A percentile compares a stretch with the other conserved stretches of the same genome.
These are phyloP conservation scores for Panellus pusillus DNA, from an alignment of 768 basidiomycete species.

Conservation along the genomic window DNA sequence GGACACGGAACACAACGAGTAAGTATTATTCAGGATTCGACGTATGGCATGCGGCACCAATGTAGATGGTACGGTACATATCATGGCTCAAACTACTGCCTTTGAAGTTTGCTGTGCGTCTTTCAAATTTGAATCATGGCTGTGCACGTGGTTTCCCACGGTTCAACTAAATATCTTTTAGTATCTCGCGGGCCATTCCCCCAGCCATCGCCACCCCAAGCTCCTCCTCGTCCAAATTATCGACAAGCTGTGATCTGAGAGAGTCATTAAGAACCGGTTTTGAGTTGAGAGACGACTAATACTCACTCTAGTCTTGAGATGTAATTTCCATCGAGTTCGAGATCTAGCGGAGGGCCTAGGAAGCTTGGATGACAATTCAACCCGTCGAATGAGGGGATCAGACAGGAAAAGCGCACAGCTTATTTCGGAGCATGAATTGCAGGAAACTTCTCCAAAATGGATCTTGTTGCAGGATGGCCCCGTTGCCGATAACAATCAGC, in stretches of 20 bases:
- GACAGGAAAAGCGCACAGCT: slow-evolving; percentile 33
- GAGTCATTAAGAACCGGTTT: not conserved
- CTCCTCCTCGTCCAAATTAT: slow-evolving; percentile 30
- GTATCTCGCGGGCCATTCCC: slow-evolving; percentile 35
- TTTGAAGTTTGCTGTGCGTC: too few relatives aligned
- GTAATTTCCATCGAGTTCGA: slow-evolving; percentile 49
- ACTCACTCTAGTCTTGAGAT: slow-evolving; percentile 49
- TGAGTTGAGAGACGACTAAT: not conserved
- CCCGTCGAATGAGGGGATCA: not conserved
- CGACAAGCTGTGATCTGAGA: slow-evolving; percentile 25
- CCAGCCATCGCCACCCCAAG: slow-evolving; percentile 33
- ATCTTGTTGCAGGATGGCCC: slow-evolving; percentile 40
- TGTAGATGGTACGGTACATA: too few relatives aligned
- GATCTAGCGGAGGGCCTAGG: slow-evolving; percentile 40
- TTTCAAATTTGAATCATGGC: too few relatives aligned
- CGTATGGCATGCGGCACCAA: too few relatives aligned
- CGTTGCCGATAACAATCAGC: slow-evolving; percentile 50
- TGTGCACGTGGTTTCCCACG: too few relatives aligned
- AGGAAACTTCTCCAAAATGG: slow-evolving; percentile 53
- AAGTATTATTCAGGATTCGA: too few relatives aligned
- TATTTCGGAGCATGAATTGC: slow-evolving; percentile 47
- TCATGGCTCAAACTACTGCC: too few relatives aligned
- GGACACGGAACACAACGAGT: too few relatives aligned
- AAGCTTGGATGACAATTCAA: slow-evolving; percentile 33
- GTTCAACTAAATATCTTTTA: slow-evolving; percentile 20